Percentiles rank a stretch among this genome's conserved stretches.
Conservation (phyloP, 805 yeast species). For the Ogataea trehaloabstinens region DNA sequence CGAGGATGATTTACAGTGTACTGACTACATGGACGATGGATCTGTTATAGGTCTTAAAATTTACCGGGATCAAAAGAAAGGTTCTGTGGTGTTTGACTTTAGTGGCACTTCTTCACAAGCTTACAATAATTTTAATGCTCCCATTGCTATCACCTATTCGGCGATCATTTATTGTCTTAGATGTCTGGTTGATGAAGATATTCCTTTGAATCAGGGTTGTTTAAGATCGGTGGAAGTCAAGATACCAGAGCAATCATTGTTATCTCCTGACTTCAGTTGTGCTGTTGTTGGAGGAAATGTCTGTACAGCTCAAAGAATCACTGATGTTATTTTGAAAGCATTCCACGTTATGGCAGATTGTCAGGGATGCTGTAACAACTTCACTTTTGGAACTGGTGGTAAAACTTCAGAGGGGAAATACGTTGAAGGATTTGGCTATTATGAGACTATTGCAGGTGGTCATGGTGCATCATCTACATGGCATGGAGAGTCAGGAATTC, state of each 20-base stretch:
- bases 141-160: slow-evolving; percentile 51
- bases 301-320: slow-evolving; percentile 82
- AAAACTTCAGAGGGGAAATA: slow-evolving; percentile 13
- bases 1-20: slow-evolving; percentile 37
- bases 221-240: slow-evolving; percentile 29
- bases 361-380: slow-evolving; percentile 85
- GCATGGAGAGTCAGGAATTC: slow-evolving; percentile 38
- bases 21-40: slow-evolving; percentile 57
- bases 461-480: slow-evolving; percentile 49
- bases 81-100: slow-evolving; percentile 48
- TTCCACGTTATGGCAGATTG: slow-evolving; percentile 84
- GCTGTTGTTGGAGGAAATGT: slow-evolving; percentile 46
- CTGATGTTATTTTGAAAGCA: slow-evolving; percentile 78
- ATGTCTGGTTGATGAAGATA: slow-evolving; percentile 43
- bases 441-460: slow-evolving; percentile 57
- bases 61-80: slow-evolving; percentile 38
- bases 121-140: slow-evolving; percentile 53
- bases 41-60: slow-evolving; percentile 44
- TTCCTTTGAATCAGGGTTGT: slow-evolving; percentile 56
- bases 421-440: slow-evolving; percentile 22
- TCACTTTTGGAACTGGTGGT: slow-evolving; percentile 68
- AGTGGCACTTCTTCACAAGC: slow-evolving; percentile 51
- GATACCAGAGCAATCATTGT: slow-evolving; percentile 32
- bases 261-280: slow-evolving; percentile 44
- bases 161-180: slow-evolving; percentile 54